Evolutionary conservation across 176 grass and related monocot genomes (phyloP).

Genomic region (Puccinellia tenuiflora): DNA sequence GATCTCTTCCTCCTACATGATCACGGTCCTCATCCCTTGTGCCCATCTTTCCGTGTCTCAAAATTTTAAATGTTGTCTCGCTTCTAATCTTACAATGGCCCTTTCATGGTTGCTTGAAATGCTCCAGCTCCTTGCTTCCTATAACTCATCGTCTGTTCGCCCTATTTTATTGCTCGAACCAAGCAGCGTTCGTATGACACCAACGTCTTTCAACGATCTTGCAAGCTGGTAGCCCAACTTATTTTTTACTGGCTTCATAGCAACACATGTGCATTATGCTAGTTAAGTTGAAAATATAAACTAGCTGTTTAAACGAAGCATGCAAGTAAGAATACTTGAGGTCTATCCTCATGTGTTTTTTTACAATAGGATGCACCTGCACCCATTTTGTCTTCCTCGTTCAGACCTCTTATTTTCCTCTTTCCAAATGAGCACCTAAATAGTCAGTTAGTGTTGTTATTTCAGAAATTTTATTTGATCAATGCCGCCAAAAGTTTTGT

Average conservation of each 20-base stretch:
- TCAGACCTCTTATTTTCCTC: background rate
- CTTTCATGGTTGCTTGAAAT: background rate
- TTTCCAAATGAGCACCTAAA: background rate
- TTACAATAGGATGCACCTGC: too few species aligned
- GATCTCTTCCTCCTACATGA: background rate
- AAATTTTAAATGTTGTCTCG: background rate
- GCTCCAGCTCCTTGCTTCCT: background rate
- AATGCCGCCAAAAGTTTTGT: background rate
- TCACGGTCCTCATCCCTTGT: background rate
- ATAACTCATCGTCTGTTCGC: background rate
- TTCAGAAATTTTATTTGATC: constrained; percentile 6
- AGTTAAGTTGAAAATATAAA: background rate
- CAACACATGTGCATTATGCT: background rate
- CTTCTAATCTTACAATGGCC: background rate
- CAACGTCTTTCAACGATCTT: background rate
- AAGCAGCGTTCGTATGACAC: background rate
- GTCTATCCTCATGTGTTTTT: background rate
- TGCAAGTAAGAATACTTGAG: background rate
- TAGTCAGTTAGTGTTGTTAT: background rate
- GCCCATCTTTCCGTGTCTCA: background rate
- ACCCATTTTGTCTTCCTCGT: background rate
- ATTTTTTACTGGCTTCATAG: background rate
- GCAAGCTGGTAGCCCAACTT: background rate
- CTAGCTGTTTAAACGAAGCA: background rate
- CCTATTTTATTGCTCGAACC: background rate